phyloP scores from a whole-genome alignment of 768 basidiomycete species.

The Suillus decipiens region DNA sequence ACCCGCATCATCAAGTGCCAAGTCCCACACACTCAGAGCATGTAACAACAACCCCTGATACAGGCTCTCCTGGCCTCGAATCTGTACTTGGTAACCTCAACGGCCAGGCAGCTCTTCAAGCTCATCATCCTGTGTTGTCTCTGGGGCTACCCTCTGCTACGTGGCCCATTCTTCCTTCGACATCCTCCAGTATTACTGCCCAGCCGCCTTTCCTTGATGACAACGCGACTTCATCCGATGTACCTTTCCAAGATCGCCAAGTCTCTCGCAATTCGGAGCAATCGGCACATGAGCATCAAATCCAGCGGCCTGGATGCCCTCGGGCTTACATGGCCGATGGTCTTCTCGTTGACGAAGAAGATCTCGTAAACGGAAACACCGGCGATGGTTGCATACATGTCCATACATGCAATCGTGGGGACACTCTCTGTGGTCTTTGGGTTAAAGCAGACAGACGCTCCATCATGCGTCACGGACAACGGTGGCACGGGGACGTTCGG shows the following conservation, averaged over 20 bases:
- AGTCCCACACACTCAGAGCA: not conserved
- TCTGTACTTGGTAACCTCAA: not conserved
- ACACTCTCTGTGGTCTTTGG: constrained; percentile 6
- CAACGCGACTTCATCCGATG: not conserved
- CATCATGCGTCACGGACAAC: constrained; percentile 6
- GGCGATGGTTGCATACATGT: not conserved
- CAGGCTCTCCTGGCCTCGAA: not conserved
- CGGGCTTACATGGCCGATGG: not conserved
- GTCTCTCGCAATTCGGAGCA: not conserved
- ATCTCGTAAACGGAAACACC: not conserved
- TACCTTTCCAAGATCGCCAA: not conserved
- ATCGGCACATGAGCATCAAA: not conserved
- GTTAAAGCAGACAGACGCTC: constrained; percentile 6
- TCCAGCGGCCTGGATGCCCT: not conserved
- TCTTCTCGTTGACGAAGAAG: not conserved
- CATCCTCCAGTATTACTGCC: not conserved
- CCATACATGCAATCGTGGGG: not conserved
- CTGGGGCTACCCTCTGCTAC: not conserved
- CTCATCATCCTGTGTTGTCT: not conserved
- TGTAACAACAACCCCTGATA: not conserved
- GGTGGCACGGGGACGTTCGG: constrained; percentile 1
- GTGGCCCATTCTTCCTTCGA: not conserved
- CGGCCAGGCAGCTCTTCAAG: not conserved
- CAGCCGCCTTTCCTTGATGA: not conserved
- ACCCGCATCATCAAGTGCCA: not conserved